A percentile compares a stretch with the other conserved stretches of the same genome.
Conservation (phyloP, 306 rosid species). For the Coriaria nepalensis region DNA sequence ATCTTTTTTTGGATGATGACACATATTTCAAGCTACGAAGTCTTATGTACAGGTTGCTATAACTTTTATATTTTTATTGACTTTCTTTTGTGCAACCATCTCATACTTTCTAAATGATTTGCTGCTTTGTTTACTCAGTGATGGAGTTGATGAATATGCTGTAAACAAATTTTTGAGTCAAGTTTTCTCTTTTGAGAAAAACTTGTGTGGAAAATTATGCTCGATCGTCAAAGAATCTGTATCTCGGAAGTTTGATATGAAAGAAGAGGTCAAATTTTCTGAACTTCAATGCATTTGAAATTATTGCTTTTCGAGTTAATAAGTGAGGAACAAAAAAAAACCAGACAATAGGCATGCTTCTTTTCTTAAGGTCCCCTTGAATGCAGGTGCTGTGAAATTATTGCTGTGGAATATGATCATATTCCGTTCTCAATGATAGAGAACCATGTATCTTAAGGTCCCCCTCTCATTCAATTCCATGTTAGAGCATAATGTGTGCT, state of each 20-base stretch:
- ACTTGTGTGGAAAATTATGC: slow-evolving; percentile 41
- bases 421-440: too few relatives aligned
- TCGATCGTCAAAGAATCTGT: slow-evolving; percentile 71
- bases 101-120: slow-evolving; percentile 6
- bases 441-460: too few relatives aligned
- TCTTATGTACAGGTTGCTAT: slow-evolving; percentile 61
- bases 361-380: too few relatives aligned
- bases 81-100: slow-evolving; percentile 4
- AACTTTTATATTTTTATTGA: slow-evolving; percentile 3
- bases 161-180: slow-evolving; percentile 67
- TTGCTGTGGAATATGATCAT: too few relatives aligned
- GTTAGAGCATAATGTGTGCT: too few relatives aligned
- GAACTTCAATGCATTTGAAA: slow-evolving; percentile 9
- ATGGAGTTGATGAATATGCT: slow-evolving; percentile 74
- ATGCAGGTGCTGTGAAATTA: too few relatives aligned
- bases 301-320: background rate
- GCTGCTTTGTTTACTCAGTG: slow-evolving; percentile 40
- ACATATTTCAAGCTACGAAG: slow-evolving; percentile 79
- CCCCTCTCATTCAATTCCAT: too few relatives aligned
- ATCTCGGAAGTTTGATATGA: slow-evolving; percentile 77
- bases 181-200: slow-evolving; percentile 44
- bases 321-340: slow-evolving; percentile 1
- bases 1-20: slow-evolving; percentile 62
- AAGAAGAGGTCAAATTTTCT: slow-evolving; percentile 66
- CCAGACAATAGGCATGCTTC: too few relatives aligned